These are phyloP conservation scores for Tolypocladium cylindrosporum DNA, from an alignment of 2,329 filamentous ascomycete species.

Conservation along the genomic window DNA sequence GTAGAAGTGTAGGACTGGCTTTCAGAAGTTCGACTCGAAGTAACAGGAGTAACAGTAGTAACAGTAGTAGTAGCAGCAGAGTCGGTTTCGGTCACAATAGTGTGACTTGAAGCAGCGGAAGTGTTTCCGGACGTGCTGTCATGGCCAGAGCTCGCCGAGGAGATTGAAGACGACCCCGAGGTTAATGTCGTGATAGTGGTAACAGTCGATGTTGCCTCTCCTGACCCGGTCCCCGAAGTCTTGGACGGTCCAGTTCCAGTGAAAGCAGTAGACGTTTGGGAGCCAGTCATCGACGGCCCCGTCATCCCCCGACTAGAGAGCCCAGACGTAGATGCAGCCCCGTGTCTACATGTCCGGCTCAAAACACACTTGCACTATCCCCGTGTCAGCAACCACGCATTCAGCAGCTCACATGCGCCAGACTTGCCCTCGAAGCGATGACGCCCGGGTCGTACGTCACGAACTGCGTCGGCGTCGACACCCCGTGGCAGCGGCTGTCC, in stretches of 20 bases:
- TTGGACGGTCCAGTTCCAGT: neutral
- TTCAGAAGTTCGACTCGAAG: no score
- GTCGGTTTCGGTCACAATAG: no score
- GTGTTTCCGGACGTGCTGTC: neutral
- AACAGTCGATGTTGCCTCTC: neutral
- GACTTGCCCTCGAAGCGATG: constrained; percentile 21
- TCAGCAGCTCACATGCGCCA: neutral
- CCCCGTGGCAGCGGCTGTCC: constrained; percentile 7
- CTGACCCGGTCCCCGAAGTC: neutral
- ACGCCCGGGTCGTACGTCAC: constrained; percentile 15
- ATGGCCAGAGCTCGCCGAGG: no score
- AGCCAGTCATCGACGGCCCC: neutral
- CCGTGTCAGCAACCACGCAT: neutral
- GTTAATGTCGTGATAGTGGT: neutral
- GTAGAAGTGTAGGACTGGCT: no score
- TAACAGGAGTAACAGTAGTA: no score
- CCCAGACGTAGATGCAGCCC: no score
- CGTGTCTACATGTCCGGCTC: constrained; percentile 1
- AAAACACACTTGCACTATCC: constrained; percentile 18
- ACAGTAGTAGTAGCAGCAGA: no score
- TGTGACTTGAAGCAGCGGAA: neutral
- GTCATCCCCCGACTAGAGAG: neutral
- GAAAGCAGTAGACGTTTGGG: no score
- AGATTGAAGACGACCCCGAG: no score
- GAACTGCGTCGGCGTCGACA: constrained; percentile 17